phyloP scores from a whole-genome alignment of 345 rosid genomes.

The Chamaenerion angustifolium region DNA sequence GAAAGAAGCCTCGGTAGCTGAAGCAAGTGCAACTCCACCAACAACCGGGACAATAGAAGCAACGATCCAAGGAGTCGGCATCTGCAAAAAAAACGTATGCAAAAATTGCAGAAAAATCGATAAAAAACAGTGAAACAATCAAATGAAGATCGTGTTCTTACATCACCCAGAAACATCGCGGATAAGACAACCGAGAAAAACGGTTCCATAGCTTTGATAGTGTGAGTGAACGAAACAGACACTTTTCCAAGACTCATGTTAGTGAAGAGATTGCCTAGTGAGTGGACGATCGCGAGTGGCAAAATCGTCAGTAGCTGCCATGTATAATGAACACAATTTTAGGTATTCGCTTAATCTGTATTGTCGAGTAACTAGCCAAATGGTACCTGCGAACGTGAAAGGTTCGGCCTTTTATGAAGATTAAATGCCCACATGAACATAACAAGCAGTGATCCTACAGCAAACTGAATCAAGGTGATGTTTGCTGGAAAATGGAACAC shows the following conservation, averaged over 20 bases:
- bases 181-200: slow-evolving; percentile 41
- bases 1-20: slow-evolving; percentile 34
- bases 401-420: slow-evolving; percentile 30
- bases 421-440: slow-evolving; percentile 34
- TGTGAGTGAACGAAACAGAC: slow-evolving; percentile 44
- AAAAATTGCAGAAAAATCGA: no score
- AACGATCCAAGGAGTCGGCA: slow-evolving; percentile 26
- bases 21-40: slow-evolving; percentile 35
- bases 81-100: slow-evolving; percentile 5
- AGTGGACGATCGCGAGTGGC: slow-evolving; percentile 32
- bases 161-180: slow-evolving; percentile 46
- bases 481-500: slow-evolving; percentile 29
- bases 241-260: slow-evolving; percentile 44
- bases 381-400: slow-evolving; percentile 19
- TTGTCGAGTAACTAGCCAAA: not conserved
- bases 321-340: not conserved
- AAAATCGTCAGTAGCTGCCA: slow-evolving; percentile 26
- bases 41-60: slow-evolving; percentile 25
- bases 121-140: not conserved
- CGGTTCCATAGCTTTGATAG: slow-evolving; percentile 43
- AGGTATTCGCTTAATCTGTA: not conserved
- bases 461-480: slow-evolving; percentile 26
- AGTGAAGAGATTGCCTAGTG: slow-evolving; percentile 31
- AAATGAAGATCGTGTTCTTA: slow-evolving; percentile 3
- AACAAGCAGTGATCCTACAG: slow-evolving; percentile 29